Evolutionary conservation across 345 rosid genomes (phyloP), one percentile per base, ranked within the genome.

Genomic region (Murraya koenigii): DNA sequence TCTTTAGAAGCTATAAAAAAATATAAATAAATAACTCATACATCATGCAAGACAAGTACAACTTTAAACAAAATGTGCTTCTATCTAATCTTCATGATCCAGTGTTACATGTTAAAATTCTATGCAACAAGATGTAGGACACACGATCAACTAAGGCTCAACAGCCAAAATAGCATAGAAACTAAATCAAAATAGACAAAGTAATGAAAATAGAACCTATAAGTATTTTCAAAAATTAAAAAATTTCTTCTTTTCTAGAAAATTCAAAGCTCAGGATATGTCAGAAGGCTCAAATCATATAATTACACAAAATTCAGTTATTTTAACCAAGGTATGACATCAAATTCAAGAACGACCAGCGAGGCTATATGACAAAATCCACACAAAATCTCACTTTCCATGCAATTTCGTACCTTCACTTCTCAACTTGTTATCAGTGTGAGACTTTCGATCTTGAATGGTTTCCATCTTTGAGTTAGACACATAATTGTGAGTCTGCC

Each of bases 1-100:
- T 90, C 95, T 79, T 84, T 80, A 74, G 71, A 58, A 77, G 72
- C 97, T 93, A 90, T 80, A 88, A 41, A 81, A n/a, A 80, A 30
- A 78, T 78, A 71, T 39, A 20, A 74, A 70, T 71, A 67, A 66
- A 36, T 61, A n/a, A 25, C 59, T 58, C n/a, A n/a, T 63, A 62
- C 41, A 75, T 52, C n/a, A 41, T 8, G 26, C 23, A 10, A 25
- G 22, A 19, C 10, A 44, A 67, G 9, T 26, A 19, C 10, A 26
- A 3, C n/a, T 14, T 47, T 10, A 5, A 56, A 77, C 49, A 28
- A 4, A 59, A 32, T 17, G 62, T 60, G 76, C 54, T 75, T 32
- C 33, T 19, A 8, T 26, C 56, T 1, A 22, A 10, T 39, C 72
- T 61, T 60, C 58, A 74, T 39, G 58, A 74, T 35, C 56, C 67